A percentile compares a stretch with the other conserved stretches of the same genome.
These are phyloP conservation scores for Chenopodium formosanum DNA, from an alignment of 148 eudicot species.

Conservation along the genomic window DNA sequence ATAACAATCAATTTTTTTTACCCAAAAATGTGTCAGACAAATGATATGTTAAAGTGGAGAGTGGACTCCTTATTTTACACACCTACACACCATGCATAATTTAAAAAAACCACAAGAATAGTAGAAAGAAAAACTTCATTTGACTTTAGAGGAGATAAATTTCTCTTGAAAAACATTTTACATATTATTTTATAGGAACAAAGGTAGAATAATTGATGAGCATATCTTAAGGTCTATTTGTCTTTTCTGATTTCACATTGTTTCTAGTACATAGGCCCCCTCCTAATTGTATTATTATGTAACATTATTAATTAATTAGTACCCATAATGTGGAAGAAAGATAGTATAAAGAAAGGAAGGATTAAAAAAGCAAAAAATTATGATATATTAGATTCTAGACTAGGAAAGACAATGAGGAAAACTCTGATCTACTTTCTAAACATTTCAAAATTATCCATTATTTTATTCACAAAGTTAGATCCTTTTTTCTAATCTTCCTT, in stretches of 20 bases:
- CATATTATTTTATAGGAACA: background rate
- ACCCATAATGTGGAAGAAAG: slow-evolving; percentile 33
- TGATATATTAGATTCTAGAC: slow-evolving; percentile 48
- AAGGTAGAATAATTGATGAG: slow-evolving; percentile 16
- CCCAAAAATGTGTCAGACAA: background rate
- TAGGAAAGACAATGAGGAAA: slow-evolving; percentile 63
- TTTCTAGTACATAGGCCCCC: slow-evolving; percentile 25
- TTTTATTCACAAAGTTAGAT: slow-evolving; percentile 33
- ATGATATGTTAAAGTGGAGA: background rate
- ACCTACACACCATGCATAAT: background rate
- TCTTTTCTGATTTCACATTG: slow-evolving; percentile 27
- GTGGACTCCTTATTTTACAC: background rate
- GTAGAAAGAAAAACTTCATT: background rate
- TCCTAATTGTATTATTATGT: slow-evolving; percentile 18
- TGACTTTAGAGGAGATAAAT: background rate
- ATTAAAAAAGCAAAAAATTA: slow-evolving; percentile 8
- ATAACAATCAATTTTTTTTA: too few species aligned
- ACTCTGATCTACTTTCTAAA: slow-evolving; percentile 39
- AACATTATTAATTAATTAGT: slow-evolving; percentile 16
- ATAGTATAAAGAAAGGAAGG: slow-evolving; percentile 1
- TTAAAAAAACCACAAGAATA: too few species aligned
- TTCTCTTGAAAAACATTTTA: background rate
- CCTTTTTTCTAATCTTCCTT: slow-evolving; percentile 34
- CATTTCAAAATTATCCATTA: slow-evolving; percentile 44
- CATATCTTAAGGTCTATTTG: slow-evolving; percentile 19